Conservation (phyloP, 495 filamentous ascomycete species). For the Aspergillus avenaceus region DNA sequence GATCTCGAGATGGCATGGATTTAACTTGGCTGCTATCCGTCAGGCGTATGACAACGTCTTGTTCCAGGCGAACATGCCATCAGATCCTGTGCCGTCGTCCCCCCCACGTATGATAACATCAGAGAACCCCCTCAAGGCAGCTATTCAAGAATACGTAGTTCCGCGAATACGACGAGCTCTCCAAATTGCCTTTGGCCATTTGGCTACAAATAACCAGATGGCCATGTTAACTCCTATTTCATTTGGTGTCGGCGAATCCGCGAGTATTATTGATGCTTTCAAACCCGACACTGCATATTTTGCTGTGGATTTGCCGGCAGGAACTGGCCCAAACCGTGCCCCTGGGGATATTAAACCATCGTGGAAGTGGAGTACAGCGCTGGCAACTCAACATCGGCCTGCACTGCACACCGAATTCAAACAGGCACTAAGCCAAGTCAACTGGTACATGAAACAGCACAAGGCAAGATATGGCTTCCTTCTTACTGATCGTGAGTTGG, state of each 20-base stretch:
- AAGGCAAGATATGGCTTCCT: neutral
- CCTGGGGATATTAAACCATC: conserved; percentile 2
- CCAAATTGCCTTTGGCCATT: neutral
- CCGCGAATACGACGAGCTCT: neutral
- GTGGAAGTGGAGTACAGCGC: conserved; percentile 1
- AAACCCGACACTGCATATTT: neutral
- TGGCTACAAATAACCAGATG: neutral
- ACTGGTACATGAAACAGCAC: conserved; percentile 4
- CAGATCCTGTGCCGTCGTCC: neutral
- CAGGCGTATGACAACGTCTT: neutral
- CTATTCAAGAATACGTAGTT: neutral
- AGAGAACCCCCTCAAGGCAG: neutral
- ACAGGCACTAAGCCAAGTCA: neutral
- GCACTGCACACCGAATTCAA: neutral
- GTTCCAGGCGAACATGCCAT: neutral
- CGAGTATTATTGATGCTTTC: neutral
- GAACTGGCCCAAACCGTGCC: neutral
- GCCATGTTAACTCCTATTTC: neutral
- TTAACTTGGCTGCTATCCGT: neutral
- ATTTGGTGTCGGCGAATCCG: neutral
- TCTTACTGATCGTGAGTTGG: conserved; percentile 3
- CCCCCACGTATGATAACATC: neutral
- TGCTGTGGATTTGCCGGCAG: neutral
- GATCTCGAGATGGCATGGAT: neutral
- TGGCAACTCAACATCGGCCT: neutral